Evolutionary conservation across 139 green algal genomes (phyloP), one percentile per base, ranked within the genome.

Genomic region (Dunaliella sp.): DNA sequence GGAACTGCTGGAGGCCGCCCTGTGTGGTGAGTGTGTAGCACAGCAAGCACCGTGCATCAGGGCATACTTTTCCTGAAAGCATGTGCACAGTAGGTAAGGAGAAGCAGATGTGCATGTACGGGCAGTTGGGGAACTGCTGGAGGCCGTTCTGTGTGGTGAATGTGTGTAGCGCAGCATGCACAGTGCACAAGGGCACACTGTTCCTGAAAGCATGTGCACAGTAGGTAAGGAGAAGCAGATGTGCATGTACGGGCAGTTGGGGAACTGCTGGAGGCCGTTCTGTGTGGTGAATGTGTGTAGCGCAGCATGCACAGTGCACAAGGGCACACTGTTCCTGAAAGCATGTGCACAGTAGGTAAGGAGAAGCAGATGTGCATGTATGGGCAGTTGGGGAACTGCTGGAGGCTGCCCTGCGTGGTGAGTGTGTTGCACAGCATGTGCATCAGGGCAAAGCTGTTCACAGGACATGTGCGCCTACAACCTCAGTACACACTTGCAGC

Each of bases 351-450:
- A n/a, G n/a, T n/a, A 83, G 36, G 3, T 31, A 32, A n/a, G 80
- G 82, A 83, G 83, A 91, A 91, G 48, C 87, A 81, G 33, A 92
- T 89, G 80, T 86, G 87, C 38, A 93, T 38, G 77, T 83, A 91
- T 0, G 87, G 77, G 16, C 77, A 88, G 33, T 85, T 79, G 24
- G 90, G 90, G 77, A 91, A 88, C 83, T 90, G 86, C 22, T 80
- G 65, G 1, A 91, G 77, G 24, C 88, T 88, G 2, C 84, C 90
- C 38, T 65, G 48, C 16, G 48, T 2, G n/a, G 76, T 2, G 84
- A 77, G 75, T 80, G 36, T 12, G 12, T 57, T 30, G 24, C 75
- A 59, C 36, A 7, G 73, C 77, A 87, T 78, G 74, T 87, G 33
- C 59, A 76, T 24, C 33, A 89, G 81, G n/a, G n/a, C n/a, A n/a